Conservation (phyloP, 257 asterid genomes). For the Scutellaria barbata region DNA sequence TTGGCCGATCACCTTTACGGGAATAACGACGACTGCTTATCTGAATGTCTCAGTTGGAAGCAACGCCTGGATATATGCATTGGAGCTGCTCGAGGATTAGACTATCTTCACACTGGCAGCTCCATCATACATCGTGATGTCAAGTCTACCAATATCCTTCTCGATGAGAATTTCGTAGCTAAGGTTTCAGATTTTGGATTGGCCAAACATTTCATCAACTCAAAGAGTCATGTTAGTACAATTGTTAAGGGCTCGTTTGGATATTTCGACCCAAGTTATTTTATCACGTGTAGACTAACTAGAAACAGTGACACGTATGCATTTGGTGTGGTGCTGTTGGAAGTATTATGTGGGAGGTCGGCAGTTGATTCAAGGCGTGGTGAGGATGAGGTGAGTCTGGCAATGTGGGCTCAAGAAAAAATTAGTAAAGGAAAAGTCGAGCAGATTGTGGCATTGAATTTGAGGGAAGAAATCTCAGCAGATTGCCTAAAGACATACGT, state of each 20-base stretch:
- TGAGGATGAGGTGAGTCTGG: neutral
- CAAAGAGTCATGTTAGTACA: slow-evolving; percentile 1
- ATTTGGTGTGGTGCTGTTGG: slow-evolving; percentile 17
- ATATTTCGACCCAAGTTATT: slow-evolving; percentile 21
- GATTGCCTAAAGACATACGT: slow-evolving; percentile 6
- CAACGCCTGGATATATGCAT: slow-evolving; percentile 13
- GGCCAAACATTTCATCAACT: slow-evolving; percentile 1
- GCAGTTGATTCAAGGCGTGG: neutral
- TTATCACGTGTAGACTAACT: neutral
- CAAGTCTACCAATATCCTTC: slow-evolving; percentile 20
- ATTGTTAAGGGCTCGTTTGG: slow-evolving; percentile 18
- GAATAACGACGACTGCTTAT: neutral
- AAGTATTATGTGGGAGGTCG: neutral
- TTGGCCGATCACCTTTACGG: too few relatives aligned
- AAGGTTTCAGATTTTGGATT: slow-evolving; percentile 25
- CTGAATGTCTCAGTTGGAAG: neutral
- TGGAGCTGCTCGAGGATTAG: slow-evolving; percentile 21
- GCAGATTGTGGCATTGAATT: neutral
- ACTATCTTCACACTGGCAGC: slow-evolving; percentile 27
- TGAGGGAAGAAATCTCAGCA: neutral
- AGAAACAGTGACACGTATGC: slow-evolving; percentile 11
- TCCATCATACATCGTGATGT: slow-evolving; percentile 32
- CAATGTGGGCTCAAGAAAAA: slow-evolving; percentile 9
- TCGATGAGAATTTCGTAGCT: neutral
- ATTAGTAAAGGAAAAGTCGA: neutral